Evolutionary conservation across 768 basidiomycete species (phyloP), one percentile per base, ranked within the genome.

Genomic region (Tulasnella sp.): DNA sequence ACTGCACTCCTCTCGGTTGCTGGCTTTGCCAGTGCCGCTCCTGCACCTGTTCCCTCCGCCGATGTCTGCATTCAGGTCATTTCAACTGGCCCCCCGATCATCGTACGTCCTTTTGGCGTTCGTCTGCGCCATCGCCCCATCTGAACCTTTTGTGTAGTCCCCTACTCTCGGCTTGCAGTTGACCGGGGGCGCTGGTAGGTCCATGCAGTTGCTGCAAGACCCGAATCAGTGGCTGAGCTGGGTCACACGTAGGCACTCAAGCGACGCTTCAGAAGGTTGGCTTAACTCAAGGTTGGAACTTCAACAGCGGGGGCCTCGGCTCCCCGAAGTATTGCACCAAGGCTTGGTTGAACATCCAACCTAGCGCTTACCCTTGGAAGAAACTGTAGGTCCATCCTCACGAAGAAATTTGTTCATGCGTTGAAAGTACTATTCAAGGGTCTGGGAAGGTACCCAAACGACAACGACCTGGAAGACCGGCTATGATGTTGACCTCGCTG

Each of bases 401-500:
- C 31, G 62, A 36, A 10, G 62, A 6, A 16, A n/a, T 14, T 68
- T 16, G 10, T 2, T 14, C 3, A 6, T 31, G 62, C 18, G 10
- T 19, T 68, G 16, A 68, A 27, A 27, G 0, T 68, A n/a, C n/a
- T 27, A 36, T 10, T 68, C n/a, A 68, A 52, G 62, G 0, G 62
- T 74, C 19, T 74, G 73, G 73, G 73, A 74, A 39, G 44, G 6
- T 10, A 42, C 39, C 27, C 34, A 74, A 40, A 74, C 34, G 73
- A 74, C 73, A 21, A 46, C 73, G 27, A 74, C 73, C 21, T 74
- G 73, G 73, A 74, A 40, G 44, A 46, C 73, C 14, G 73, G 73
- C 3, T 74, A 74, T 36, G 44, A 74, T 46, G 73, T 46, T 9
- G 21, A 74, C 38, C 73, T 74, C 39, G 38, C 73, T 8, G 73